Percentiles rank a stretch among this genome's conserved stretches.
Conservation (phyloP, 371 early-diverging fungal genomes). For the Mortierella sp. region DNA sequence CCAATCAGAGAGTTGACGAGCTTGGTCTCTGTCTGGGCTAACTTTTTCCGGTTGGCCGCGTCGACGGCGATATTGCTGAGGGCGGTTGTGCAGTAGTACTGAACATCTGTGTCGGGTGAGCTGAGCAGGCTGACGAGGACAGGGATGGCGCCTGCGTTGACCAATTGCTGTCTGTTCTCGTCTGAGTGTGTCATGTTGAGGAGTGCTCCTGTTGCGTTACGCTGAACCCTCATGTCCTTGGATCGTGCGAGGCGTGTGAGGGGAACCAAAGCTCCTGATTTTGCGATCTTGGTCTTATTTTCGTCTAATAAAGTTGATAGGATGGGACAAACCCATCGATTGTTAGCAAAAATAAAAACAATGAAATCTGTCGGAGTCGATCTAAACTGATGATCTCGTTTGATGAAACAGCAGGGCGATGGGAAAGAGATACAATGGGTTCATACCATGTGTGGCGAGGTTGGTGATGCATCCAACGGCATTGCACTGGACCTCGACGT, state of each 20-base stretch:
- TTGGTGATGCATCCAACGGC: conserved; percentile 98
- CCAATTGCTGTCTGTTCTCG: conserved; percentile 89
- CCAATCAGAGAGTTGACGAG: conserved; percentile 85
- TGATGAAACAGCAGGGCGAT: not conserved
- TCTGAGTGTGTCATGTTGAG: conserved; percentile 95
- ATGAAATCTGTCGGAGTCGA: not conserved
- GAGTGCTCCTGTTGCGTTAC: conserved; percentile 95
- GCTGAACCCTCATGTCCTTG: conserved; percentile 89
- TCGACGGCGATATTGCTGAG: conserved; percentile 95
- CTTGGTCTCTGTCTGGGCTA: conserved; percentile 82
- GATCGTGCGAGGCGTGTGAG: conserved; percentile 86
- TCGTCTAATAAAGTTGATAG: conserved; percentile 69
- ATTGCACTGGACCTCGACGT: conserved; percentile 94
- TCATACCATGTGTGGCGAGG: conserved; percentile 87
- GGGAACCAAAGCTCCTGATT: conserved; percentile 85
- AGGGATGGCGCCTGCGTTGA: conserved; percentile 89
- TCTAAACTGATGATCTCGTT: not conserved
- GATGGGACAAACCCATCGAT: not conserved
- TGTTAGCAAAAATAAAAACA: conserved; percentile 4
- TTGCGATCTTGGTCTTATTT: conserved; percentile 91
- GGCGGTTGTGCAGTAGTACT: conserved; percentile 93
- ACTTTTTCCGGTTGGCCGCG: conserved; percentile 77
- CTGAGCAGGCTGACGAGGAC: conserved; percentile 85
- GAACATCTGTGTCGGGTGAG: conserved; percentile 88
- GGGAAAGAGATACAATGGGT: not conserved